A percentile compares a stretch with the other conserved stretches of the same genome.
These are phyloP conservation scores for Galerina sulciceps DNA, from an alignment of 768 basidiomycete species.

Conservation along the genomic window DNA sequence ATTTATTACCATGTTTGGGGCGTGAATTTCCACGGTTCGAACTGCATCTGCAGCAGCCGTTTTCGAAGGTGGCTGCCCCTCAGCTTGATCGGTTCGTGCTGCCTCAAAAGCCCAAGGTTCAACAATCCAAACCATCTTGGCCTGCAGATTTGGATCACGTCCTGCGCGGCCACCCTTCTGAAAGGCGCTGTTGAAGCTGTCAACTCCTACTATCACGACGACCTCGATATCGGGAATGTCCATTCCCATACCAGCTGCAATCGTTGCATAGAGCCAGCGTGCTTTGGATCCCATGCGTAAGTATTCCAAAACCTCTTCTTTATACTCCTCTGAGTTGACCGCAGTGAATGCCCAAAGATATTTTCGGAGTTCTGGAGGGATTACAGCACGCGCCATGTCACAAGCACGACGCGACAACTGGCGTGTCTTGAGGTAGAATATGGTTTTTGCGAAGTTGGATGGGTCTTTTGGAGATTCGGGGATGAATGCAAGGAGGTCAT, in stretches of 20 bases:
- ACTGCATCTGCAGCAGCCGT: no score
- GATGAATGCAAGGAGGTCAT: conserved; percentile 5
- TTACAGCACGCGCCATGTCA: not conserved
- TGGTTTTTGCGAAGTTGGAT: not conserved
- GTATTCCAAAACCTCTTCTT: no score
- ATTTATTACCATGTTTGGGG: no score
- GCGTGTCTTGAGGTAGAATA: not conserved
- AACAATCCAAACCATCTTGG: no score
- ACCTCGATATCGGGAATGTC: not conserved
- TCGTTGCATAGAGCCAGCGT: not conserved
- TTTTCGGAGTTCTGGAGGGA: not conserved
- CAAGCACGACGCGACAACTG: not conserved
- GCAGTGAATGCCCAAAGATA: not conserved
- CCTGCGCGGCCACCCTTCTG: no score
- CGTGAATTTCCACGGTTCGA: no score
- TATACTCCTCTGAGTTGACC: not conserved
- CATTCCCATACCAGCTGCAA: not conserved
- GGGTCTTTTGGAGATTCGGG: not conserved
- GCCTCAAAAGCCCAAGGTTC: no score
- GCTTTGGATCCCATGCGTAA: not conserved
- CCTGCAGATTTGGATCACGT: no score
- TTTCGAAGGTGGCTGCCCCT: not conserved
- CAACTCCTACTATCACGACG: not conserved
- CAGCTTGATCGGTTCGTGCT: no score
- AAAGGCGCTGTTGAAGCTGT: not conserved